Conservation (phyloP, 192 early-diverging fungal species). For the Coemansia sp. region DNA sequence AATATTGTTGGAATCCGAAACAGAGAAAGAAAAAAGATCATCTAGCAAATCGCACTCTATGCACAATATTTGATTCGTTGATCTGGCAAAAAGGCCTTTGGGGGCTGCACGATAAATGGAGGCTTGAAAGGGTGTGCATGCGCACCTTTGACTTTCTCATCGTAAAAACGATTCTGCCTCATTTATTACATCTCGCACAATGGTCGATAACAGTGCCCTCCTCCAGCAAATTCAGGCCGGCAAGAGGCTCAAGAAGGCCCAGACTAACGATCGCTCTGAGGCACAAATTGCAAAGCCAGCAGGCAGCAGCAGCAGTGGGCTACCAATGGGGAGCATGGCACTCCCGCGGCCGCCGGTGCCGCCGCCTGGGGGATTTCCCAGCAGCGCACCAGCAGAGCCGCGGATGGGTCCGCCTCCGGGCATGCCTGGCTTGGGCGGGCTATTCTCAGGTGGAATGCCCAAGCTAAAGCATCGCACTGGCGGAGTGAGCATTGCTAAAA, state of each 20-base stretch:
- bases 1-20: no score
- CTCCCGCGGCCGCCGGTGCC: conserved; percentile 33
- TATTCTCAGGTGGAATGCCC: conserved; percentile 71
- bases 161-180: no score
- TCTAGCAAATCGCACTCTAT: no score
- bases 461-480: conserved; percentile 60
- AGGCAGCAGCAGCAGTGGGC: conserved; percentile 31
- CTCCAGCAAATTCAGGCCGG: conserved; percentile 74
- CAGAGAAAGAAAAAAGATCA: neutral
- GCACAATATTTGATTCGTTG: no score
- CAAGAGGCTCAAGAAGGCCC: conserved; percentile 60
- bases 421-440: conserved; percentile 55
- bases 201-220: conserved; percentile 57
- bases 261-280: conserved; percentile 71
- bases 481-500: conserved; percentile 54
- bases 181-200: conserved; percentile 7
- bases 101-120: no score
- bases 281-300: conserved; percentile 33
- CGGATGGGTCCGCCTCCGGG: conserved; percentile 22
- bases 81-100: no score
- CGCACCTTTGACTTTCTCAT: neutral
- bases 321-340: conserved; percentile 31
- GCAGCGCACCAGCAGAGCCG: conserved; percentile 13
- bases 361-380: conserved; percentile 13
- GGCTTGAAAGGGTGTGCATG: no score